phyloP scores from a whole-genome alignment of 768 basidiomycete genomes.

The Pisolithus tinctorius region DNA sequence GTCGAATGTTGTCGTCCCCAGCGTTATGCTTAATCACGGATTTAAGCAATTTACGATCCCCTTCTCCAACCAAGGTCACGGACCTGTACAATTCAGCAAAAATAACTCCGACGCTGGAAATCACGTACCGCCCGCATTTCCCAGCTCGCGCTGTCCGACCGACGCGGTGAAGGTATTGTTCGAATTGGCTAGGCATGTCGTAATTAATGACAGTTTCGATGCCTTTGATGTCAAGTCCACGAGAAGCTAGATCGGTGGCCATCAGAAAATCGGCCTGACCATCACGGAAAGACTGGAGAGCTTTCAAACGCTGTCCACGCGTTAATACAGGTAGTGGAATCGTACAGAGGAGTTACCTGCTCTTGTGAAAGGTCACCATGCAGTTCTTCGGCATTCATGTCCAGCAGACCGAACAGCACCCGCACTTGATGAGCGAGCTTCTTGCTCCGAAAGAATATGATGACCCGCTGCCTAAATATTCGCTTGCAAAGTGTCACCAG shows the following conservation, averaged over 20 bases:
- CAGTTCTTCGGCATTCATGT: conserved; percentile 85
- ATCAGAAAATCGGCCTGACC: conserved; percentile 86
- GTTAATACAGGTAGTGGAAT: background rate
- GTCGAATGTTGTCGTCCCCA: conserved; percentile 74
- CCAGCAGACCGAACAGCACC: conserved; percentile 83
- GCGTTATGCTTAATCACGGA: conserved; percentile 86
- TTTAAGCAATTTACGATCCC: conserved; percentile 94
- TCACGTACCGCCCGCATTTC: conserved; percentile 74
- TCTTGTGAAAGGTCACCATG: conserved; percentile 97
- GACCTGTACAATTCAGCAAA: conserved; percentile 46
- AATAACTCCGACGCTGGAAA: background rate
- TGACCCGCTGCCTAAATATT: conserved; percentile 76
- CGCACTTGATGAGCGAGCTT: conserved; percentile 97
- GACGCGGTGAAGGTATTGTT: conserved; percentile 94
- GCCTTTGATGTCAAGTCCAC: conserved; percentile 95
- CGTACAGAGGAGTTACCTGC: conserved; percentile 48
- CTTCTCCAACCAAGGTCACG: conserved; percentile 91
- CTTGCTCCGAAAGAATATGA: conserved; percentile 95
- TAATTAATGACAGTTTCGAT: conserved; percentile 98
- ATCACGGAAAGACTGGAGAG: conserved; percentile 83
- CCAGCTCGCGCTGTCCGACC: conserved; percentile 97
- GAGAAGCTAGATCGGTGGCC: conserved; percentile 93
- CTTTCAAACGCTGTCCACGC: conserved; percentile 63
- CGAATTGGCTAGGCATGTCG: conserved; percentile 92
- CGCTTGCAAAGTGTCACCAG: conserved; percentile 81